These are phyloP conservation scores for Citrus maxima DNA, from an alignment of 345 rosid genomes.

Conservation along the genomic window DNA sequence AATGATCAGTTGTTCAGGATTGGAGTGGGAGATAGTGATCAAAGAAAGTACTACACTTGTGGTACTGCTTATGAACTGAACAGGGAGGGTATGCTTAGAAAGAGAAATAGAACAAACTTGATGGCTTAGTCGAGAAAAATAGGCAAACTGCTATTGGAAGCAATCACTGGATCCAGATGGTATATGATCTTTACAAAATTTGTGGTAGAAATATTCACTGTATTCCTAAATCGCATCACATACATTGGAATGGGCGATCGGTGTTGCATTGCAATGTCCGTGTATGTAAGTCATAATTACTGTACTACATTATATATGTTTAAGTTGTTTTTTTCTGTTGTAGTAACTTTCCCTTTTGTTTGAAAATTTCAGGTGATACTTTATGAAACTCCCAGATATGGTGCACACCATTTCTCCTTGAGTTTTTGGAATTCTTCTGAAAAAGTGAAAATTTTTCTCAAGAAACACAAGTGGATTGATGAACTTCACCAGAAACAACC, in stretches of 20 bases:
- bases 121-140: constrained; percentile 30
- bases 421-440: constrained; percentile 39
- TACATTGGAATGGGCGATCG: constrained; percentile 64
- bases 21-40: constrained; percentile 21
- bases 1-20: constrained; percentile 23
- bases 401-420: constrained; percentile 75
- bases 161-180: constrained; percentile 51
- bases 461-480: constrained; percentile 72
- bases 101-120: constrained; percentile 16
- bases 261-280: constrained; percentile 60
- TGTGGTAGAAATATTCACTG: constrained; percentile 23
- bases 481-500: constrained; percentile 52
- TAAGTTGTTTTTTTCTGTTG: background rate
- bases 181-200: constrained; percentile 29
- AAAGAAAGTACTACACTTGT: constrained; percentile 11
- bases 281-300: constrained; percentile 83
- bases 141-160: constrained; percentile 24
- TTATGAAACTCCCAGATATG: constrained; percentile 76
- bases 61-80: constrained; percentile 4
- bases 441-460: constrained; percentile 29
- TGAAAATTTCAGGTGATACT: constrained; percentile 52
- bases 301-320: constrained; percentile 20
- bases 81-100: background rate
- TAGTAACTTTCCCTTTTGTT: constrained; percentile 17
- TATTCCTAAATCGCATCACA: constrained; percentile 67